Base-by-base conservation (phyloP, 495 filamentous ascomycete genomes). In the Letharia lupina region DNA sequence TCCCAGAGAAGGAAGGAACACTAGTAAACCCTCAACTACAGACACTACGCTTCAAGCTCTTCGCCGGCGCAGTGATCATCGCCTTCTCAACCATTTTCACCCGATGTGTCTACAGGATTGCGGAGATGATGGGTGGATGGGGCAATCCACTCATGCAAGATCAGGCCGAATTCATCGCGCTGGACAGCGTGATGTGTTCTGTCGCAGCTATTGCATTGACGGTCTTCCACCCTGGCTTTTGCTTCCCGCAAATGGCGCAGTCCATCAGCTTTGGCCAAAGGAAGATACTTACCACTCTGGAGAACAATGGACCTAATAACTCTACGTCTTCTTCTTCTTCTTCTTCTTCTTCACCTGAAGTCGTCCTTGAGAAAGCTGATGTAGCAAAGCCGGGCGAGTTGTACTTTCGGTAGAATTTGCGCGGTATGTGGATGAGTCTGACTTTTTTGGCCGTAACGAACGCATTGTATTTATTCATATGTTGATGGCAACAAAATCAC, bases 121-220 rank as follows among this genome's bases (percentile, higher is more conserved):
- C 83, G 0, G 84, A 87, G 73, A 87, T 89, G 83, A 81, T 82
- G 8, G 86, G 84, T 13, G 87, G 87, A 15, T 90, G 86, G 86
- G 84, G 84, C 8, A 87, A 83, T 71, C 70, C 78, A 0, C 79
- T 88, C 68, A 89, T 89, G 86, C 85, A 84, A 68, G 82, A 86
- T 66, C 83, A 89, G 74, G 69, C 77, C 33, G 81, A 82, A 23
- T 89, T 89, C 70, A 79, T 87, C 28, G 80, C 31, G 68, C 56
- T 67, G 23, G 10, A 41, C 18, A 63, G 61, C 57, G 80, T 78
- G 72, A 84, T 84, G 81, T 74, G 80, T 63, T 74, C 74, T 10
- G 59, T 82, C 18, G 76, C 77, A 7, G 72, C 74, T 13, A 63
- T 78, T 13, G 50, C 75, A 18, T 72, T 82, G 4, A 83, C 79